Base-by-base conservation (phyloP, 768 basidiomycete genomes). In the Crucibulum laeve region DNA sequence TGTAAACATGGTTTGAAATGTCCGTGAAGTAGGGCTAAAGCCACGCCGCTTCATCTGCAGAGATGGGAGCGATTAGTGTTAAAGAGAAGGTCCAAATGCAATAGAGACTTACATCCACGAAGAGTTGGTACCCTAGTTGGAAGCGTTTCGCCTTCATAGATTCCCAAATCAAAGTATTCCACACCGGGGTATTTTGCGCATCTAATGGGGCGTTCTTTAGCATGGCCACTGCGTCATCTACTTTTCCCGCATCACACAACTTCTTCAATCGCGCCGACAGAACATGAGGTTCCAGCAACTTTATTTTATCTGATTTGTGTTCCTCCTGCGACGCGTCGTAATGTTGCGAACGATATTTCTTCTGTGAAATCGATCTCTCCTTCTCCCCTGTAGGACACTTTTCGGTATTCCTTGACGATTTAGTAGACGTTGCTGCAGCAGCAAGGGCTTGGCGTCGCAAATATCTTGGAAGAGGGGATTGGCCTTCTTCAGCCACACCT, bases 41-140 rank as follows among this genome's bases (percentile, higher is more conserved):
- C 87, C 86, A 34, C 91, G 78, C 25, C 88, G 76, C 62, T 89
- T 91, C 88, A 92, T 89, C 90, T 92, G 15, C 35, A 4, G 30
- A 25, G 21, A 36, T 38, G 25, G 38, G 35, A 42, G 41, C 47
- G 23, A 36, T 18, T 30, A 30, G 22, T 47, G 44, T 26, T 34
- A 25, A 23, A 26, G 51, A 21, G 23, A 25, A 37, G 41, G n/a
- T 21, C 38, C 24, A 4, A n/a, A 36, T 17, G 40, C n/a, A 41
- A 18, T 15, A 23, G 3, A n/a, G 25, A 58, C 68, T 42, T 48
- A 91, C 90, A 47, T 92, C 87, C 34, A 67, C 64, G 58, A 76
- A 91, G 24, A 91, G 64, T n/a, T 71, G 58, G 49, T 81, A 86
- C 0, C 76, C 77, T 24, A 85, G 61, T 26, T 80, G 73, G 55